Evolutionary conservation across 495 filamentous ascomycete species (phyloP).

Genomic region (Penicillium lividum): DNA sequence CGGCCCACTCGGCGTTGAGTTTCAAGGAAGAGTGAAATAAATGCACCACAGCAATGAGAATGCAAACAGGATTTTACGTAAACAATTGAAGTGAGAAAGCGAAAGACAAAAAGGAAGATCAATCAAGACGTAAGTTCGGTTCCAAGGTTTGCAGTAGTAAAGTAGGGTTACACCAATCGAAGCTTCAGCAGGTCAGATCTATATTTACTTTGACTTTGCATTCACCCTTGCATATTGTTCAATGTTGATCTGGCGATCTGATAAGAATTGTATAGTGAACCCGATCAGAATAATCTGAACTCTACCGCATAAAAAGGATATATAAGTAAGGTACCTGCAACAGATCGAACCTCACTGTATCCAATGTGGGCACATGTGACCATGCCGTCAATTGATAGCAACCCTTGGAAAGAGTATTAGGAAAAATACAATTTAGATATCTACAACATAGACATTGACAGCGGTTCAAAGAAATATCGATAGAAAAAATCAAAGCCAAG

Average conservation of each 20-base stretch:
- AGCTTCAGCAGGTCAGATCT: slow-evolving; percentile 1
- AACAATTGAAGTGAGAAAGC: background rate
- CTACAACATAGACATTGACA: too few species aligned
- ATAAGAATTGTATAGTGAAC: too few species aligned
- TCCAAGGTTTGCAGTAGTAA: slow-evolving; percentile 8
- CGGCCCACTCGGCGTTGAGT: slow-evolving; percentile 15
- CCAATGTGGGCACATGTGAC: too few species aligned
- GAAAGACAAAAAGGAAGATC: background rate
- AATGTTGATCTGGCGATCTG: too few species aligned
- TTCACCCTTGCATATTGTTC: background rate
- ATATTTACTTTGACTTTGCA: slow-evolving; percentile 6
- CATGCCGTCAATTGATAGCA: too few species aligned
- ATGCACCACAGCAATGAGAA: background rate
- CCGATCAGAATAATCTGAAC: too few species aligned
- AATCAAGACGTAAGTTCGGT: background rate
- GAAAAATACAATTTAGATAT: too few species aligned
- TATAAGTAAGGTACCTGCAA: too few species aligned
- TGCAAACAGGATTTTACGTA: background rate
- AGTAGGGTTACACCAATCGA: slow-evolving; percentile 6
- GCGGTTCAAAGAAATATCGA: background rate
- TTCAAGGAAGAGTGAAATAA: background rate
- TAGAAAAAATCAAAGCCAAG: background rate
- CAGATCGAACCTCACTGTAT: too few species aligned
- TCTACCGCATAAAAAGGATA: too few species aligned
- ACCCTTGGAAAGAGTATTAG: too few species aligned